Evolutionary conservation across 2,329 filamentous ascomycete species (phyloP).

Genomic region (Alternaria longipes): DNA sequence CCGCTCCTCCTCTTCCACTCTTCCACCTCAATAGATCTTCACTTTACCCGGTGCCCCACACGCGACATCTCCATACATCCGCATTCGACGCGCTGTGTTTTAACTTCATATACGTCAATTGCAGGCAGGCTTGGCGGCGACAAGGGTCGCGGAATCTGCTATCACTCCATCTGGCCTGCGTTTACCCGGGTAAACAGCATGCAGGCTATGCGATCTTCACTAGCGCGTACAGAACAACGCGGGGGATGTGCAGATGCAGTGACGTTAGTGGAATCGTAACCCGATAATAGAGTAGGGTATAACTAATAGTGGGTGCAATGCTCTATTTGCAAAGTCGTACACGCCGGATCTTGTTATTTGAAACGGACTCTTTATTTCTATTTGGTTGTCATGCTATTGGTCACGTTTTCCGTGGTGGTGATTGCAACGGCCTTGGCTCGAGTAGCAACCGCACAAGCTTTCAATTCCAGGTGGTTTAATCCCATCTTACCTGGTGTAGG

Average conservation of each 20-base stretch:
- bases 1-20: not conserved
- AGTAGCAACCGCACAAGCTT: conserved; percentile 1
- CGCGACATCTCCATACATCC: not conserved
- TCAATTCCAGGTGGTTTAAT: conserved; percentile 45
- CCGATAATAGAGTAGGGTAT: not conserved
- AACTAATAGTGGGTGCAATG: not conserved
- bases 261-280: not conserved
- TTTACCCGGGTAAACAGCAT: not conserved
- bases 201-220: not conserved
- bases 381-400: not conserved
- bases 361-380: not conserved
- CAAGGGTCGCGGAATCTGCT: conserved; percentile 3
- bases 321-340: not conserved
- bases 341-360: not conserved
- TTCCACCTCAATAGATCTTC: not conserved
- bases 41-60: not conserved
- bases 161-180: not conserved
- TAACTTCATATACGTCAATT: conserved; percentile 27
- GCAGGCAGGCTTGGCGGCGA: conserved; percentile 20
- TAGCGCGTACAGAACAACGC: not conserved
- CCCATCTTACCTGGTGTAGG: conserved; percentile 58
- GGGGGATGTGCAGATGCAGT: not conserved
- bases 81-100: not conserved
- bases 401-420: not conserved
- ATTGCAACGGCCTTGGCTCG: not conserved